These are phyloP conservation scores for Botryococcus braunii DNA, from an alignment of 163 green algal species.

Conservation along the genomic window DNA sequence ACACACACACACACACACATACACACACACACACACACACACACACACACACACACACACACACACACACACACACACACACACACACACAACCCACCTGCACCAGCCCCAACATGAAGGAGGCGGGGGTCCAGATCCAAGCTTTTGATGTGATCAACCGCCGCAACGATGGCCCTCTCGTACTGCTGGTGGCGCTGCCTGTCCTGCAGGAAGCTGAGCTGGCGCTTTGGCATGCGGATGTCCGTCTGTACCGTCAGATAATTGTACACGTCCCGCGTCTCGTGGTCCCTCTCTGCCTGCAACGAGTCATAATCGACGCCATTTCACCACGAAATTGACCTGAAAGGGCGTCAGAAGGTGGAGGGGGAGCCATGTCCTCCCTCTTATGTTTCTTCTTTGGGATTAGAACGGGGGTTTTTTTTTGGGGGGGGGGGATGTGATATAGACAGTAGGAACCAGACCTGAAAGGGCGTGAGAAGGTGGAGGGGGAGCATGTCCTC, in stretches of 20 bases:
- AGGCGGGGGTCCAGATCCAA: constrained; percentile 55
- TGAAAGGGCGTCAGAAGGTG: too few relatives aligned
- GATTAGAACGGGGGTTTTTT: neutral
- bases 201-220: constrained; percentile 53
- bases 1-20: too few relatives aligned
- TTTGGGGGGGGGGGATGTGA: neutral
- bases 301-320: constrained; percentile 16
- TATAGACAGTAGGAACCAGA: too few relatives aligned
- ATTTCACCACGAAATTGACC: neutral
- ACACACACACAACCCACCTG: constrained; percentile 13
- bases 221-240: constrained; percentile 54
- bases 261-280: constrained; percentile 78
- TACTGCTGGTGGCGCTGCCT: constrained; percentile 2
- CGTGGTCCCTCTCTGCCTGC: constrained; percentile 70
- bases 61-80: too few relatives aligned
- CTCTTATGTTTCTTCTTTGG: neutral
- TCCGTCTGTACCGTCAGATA: constrained; percentile 75
- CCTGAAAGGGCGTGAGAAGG: constrained; percentile 53
- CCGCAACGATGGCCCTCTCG: constrained; percentile 33
- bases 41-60: too few relatives aligned
- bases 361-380: too few relatives aligned
- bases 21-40: too few relatives aligned
- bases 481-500: constrained; percentile 56
- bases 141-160: constrained; percentile 29
- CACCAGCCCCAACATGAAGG: constrained; percentile 50